phyloP scores from a whole-genome alignment of 2,329 filamentous ascomycete species.

The Taxawa tesnikishii region DNA sequence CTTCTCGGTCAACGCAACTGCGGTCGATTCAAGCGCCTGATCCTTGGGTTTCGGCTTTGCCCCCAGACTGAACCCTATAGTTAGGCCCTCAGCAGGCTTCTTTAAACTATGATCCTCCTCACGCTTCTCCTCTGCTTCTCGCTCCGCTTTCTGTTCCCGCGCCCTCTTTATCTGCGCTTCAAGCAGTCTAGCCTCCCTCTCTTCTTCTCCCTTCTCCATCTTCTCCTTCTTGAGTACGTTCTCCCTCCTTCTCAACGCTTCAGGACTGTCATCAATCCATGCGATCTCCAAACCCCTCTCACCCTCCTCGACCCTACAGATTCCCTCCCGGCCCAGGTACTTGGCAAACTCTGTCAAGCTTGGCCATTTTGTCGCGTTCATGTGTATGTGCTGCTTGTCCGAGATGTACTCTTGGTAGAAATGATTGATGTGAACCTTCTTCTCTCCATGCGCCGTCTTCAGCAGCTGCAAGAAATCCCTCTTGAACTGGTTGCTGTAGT shows the following conservation, averaged over 20 bases:
- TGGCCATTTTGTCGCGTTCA: constrained; percentile 87
- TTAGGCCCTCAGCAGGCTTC: constrained; percentile 12
- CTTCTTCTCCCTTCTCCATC: constrained; percentile 82
- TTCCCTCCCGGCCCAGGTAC: constrained; percentile 69
- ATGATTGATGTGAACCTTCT: constrained; percentile 75
- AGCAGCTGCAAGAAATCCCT: constrained; percentile 68
- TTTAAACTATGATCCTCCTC: constrained; percentile 22
- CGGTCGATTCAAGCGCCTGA: constrained; percentile 13
- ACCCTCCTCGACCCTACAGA: constrained; percentile 82
- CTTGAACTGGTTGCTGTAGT: constrained; percentile 72
- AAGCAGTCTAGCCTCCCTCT: constrained; percentile 73
- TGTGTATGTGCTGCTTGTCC: constrained; percentile 78
- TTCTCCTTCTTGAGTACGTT: constrained; percentile 72
- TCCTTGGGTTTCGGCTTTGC: constrained; percentile 11
- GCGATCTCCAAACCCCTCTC: constrained; percentile 75
- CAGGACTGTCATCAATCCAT: constrained; percentile 87
- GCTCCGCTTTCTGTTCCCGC: constrained; percentile 47
- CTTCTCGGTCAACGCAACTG: constrained; percentile 2
- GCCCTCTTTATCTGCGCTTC: constrained; percentile 74
- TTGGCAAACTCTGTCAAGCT: constrained; percentile 85
- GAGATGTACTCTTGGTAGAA: constrained; percentile 94
- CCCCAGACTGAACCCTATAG: constrained; percentile 21
- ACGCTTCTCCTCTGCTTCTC: constrained; percentile 30
- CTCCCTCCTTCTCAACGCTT: constrained; percentile 68
- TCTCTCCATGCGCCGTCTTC: constrained; percentile 78